These are phyloP conservation scores for Xylariomycetidae sp. DNA, from an alignment of 2,329 filamentous ascomycete species.

Conservation along the genomic window DNA sequence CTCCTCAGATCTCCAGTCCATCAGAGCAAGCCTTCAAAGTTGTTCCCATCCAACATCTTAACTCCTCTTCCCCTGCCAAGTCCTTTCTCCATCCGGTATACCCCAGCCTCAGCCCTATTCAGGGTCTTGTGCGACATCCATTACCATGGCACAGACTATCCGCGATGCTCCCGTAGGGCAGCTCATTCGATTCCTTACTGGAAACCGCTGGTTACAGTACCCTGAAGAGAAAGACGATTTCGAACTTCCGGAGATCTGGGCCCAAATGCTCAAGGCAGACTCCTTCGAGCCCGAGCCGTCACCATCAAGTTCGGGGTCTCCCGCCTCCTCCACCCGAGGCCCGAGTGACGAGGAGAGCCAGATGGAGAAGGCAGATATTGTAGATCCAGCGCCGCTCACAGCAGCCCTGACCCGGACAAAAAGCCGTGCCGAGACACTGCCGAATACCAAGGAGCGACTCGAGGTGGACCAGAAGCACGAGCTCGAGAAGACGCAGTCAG, in stretches of 20 bases:
- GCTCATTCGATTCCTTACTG: slow-evolving; percentile 22
- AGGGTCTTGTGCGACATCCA: too few species aligned
- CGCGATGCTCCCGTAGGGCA: slow-evolving; percentile 23
- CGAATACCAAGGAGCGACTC: slow-evolving; percentile 18
- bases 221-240: slow-evolving; percentile 17
- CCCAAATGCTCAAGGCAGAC: slow-evolving; percentile 5
- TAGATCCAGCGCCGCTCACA: slow-evolving; percentile 9
- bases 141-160: too few species aligned
- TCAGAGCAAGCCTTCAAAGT: too few species aligned
- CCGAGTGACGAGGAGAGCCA: slow-evolving; percentile 19
- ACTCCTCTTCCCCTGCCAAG: too few species aligned
- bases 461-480: slow-evolving; percentile 18
- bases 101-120: too few species aligned
- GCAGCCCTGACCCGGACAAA: slow-evolving; percentile 13
- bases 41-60: too few species aligned
- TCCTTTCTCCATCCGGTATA: too few species aligned
- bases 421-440: slow-evolving; percentile 19
- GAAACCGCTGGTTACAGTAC: slow-evolving; percentile 19
- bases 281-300: slow-evolving; percentile 1
- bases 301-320: slow-evolving; percentile 6
- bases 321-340: slow-evolving; percentile 8
- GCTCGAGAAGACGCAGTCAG: slow-evolving; percentile 21
- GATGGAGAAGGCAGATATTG: slow-evolving; percentile 9
- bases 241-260: slow-evolving; percentile 15
- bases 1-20: too few species aligned